Evolutionary conservation across 2,329 filamentous ascomycete species (phyloP), one percentile per base, ranked within the genome.

Genomic region (Harringtonia aguacate): DNA sequence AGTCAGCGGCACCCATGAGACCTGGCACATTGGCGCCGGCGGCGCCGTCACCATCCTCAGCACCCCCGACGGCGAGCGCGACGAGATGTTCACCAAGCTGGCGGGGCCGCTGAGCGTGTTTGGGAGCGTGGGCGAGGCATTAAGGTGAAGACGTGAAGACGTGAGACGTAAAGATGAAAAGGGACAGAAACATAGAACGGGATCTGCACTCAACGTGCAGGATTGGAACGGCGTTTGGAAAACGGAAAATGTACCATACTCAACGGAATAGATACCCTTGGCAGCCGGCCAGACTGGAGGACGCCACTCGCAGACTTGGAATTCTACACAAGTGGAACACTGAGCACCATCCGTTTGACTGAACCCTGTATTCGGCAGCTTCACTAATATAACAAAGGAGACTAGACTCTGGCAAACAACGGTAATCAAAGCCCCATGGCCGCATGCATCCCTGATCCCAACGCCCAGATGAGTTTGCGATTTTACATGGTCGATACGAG

Each of bases 21-120:
- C 73, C 1, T 97, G 90, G 90, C 76, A 77, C 34, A 78, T 95
- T 31, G 90, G 89, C 6, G 90, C 90, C 7, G 92, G 90, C 1
- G 92, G 90, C 1, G 90, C 90, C 0, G 80, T 97, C 15, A 97
- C 90, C 2, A 82, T 80, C 21, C 68, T 95, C 46, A 95, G 88
- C 58, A 86, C 83, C 3, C 70, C 83, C 0, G 72, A 81, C 46
- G 86, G 79, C 4, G 90, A 97, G 68, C 83, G 81, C 64, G 85
- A 94, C 48, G 92, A 97, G 69, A 95, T 97, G 88, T 70, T 82
- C 55, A 79, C 78, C 8, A 90, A 89, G 63, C 62, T 86, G 40
- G 72, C 68, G 40, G 75, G 75, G 3, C 74, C 74, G 12, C 55
- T 79, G 52, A 67, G 72, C 1, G 61, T 73, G 4, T 75, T 78